Conservation (phyloP, 805 yeast species). For the Barnettozyma californica region DNA sequence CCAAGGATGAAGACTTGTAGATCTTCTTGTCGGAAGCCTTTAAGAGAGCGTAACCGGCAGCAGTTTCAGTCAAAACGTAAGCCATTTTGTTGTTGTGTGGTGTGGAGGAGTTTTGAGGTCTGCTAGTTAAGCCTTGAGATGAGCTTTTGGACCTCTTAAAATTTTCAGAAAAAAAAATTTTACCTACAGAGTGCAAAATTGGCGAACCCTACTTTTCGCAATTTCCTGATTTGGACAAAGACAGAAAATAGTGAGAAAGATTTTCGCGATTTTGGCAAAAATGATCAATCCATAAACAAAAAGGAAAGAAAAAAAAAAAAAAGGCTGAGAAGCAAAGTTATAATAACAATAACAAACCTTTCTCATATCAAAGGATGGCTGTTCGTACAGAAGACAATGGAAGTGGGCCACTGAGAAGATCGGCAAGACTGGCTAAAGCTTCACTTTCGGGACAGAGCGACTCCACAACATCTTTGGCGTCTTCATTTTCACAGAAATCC, state of each 20-base stretch:
- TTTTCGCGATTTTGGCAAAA: background rate
- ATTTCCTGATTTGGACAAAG: background rate
- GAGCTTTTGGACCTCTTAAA: conserved; percentile 1
- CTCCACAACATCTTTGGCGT: conserved; percentile 10
- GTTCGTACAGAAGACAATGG: background rate
- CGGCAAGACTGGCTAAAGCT: background rate
- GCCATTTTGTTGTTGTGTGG: conserved; percentile 47
- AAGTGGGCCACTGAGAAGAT: background rate
- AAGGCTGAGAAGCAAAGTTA: background rate
- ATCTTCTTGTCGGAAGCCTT: conserved; percentile 97
- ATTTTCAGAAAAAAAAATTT: conserved; percentile 11
- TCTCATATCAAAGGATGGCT: background rate
- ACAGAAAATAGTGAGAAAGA: background rate
- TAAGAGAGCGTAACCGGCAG: conserved; percentile 97
- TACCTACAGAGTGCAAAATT: background rate
- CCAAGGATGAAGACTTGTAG: conserved; percentile 71
- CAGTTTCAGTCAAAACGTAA: conserved; percentile 91
- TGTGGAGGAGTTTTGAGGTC: background rate
- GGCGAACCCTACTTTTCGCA: background rate
- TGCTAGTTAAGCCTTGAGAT: conserved; percentile 2
- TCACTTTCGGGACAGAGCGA: background rate
- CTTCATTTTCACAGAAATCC: conserved; percentile 9
- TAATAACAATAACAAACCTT: background rate
- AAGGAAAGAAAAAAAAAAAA: background rate
- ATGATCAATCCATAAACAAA: background rate